These are phyloP conservation scores for Plasmodium yoelii DNA, from an alignment of 169 alveolate genomes.

Conservation along the genomic window DNA sequence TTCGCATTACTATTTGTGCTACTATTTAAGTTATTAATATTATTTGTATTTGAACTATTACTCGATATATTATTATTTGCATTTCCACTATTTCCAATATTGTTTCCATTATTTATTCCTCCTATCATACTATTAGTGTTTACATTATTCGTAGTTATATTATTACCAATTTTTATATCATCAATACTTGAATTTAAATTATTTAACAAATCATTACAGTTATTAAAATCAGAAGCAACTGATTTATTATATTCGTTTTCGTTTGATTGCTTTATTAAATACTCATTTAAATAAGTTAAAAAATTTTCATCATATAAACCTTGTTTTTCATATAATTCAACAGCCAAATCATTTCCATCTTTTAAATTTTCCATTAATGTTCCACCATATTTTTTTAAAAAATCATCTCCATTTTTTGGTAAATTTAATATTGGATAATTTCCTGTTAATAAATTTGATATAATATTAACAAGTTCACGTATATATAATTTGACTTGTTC, in stretches of 20 bases:
- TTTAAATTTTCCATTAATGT: constrained; percentile 88
- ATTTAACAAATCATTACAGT: constrained; percentile 21
- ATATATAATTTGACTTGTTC: constrained; percentile 88
- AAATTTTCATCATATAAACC: constrained; percentile 88
- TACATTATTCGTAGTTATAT: not conserved
- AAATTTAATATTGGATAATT: constrained; percentile 89
- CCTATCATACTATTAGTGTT: too few relatives aligned
- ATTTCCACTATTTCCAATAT: constrained; percentile 1
- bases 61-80: constrained; percentile 3
- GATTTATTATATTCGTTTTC: constrained; percentile 75
- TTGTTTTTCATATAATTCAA: constrained; percentile 86
- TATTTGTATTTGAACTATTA: not conserved
- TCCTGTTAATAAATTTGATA: constrained; percentile 90
- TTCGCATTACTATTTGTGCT: not conserved
- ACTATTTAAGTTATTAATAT: constrained; percentile 4
- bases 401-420: constrained; percentile 87
- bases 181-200: constrained; percentile 14
- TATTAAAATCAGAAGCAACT: constrained; percentile 29
- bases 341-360: constrained; percentile 89
- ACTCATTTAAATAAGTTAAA: constrained; percentile 78
- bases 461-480: constrained; percentile 87
- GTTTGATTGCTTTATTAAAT: constrained; percentile 77
- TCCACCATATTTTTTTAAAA: constrained; percentile 89
- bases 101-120: too few relatives aligned
- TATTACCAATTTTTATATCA: constrained; percentile 3